Evolutionary conservation across 768 basidiomycete species (phyloP).

Genomic region (Macrolepiota albuminosa): DNA sequence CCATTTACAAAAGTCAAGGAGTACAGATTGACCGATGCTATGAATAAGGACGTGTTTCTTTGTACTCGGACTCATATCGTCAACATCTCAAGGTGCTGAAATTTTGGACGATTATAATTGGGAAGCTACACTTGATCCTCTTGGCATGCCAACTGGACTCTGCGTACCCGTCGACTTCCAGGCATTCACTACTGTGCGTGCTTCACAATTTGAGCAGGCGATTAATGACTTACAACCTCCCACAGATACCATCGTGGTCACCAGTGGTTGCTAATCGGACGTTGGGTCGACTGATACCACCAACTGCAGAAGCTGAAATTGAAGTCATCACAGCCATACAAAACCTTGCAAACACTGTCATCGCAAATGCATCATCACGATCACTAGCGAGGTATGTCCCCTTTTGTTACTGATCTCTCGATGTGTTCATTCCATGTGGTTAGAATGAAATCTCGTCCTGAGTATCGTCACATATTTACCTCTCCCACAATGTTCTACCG

Average conservation of each 20-base stretch:
- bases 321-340: conserved; percentile 88
- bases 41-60: conserved; percentile 86
- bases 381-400: conserved; percentile 70
- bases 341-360: conserved; percentile 92
- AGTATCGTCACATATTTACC: conserved; percentile 70
- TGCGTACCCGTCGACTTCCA: conserved; percentile 86
- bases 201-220: not conserved
- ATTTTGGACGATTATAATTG: conserved; percentile 90
- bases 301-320: conserved; percentile 64
- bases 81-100: conserved; percentile 88
- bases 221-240: conserved; percentile 3
- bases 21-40: not conserved
- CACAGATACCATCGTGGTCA: conserved; percentile 74
- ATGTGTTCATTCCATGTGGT: not conserved
- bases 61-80: conserved; percentile 88
- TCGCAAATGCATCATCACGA: conserved; percentile 91
- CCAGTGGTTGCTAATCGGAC: conserved; percentile 30
- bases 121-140: conserved; percentile 85
- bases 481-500: conserved; percentile 80
- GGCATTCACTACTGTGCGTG: conserved; percentile 71
- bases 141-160: conserved; percentile 84
- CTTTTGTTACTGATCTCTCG: not conserved
- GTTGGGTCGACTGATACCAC: conserved; percentile 53
- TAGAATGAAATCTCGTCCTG: conserved; percentile 75
- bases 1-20: not conserved